These are phyloP conservation scores for Rosellinia necatrix DNA, from an alignment of 2,329 filamentous ascomycete species.

Conservation along the genomic window DNA sequence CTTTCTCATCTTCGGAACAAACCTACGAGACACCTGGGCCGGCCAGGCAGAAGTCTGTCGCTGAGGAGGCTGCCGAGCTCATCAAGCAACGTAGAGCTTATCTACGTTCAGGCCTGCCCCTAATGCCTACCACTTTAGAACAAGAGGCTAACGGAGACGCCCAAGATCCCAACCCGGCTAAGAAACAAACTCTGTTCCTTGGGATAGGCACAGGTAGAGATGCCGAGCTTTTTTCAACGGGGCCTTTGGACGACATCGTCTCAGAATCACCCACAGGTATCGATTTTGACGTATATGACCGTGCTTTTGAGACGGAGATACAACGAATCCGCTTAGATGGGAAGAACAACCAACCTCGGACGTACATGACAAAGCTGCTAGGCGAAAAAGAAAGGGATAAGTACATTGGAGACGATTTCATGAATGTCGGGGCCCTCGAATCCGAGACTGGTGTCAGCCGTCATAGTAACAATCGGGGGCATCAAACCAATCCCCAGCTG, in stretches of 20 bases:
- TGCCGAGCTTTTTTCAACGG: slow-evolving; percentile 46
- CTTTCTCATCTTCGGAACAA: slow-evolving; percentile 16
- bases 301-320: slow-evolving; percentile 85
- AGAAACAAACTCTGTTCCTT: slow-evolving; percentile 68
- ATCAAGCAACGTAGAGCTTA: slow-evolving; percentile 53
- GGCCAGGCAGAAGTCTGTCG: slow-evolving; percentile 41
- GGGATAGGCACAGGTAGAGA: slow-evolving; percentile 73
- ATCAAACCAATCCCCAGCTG: slow-evolving; percentile 1
- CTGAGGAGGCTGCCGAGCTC: slow-evolving; percentile 55
- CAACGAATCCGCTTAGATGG: slow-evolving; percentile 47
- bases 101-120: slow-evolving; percentile 39
- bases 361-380: slow-evolving; percentile 57
- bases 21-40: slow-evolving; percentile 18
- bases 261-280: slow-evolving; percentile 84
- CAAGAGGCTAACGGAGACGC: slow-evolving; percentile 26
- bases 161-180: slow-evolving; percentile 66
- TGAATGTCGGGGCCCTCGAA: slow-evolving; percentile 43
- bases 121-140: slow-evolving; percentile 38
- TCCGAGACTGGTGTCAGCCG: slow-evolving; percentile 21
- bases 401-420: slow-evolving; percentile 45
- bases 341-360: slow-evolving; percentile 43
- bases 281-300: slow-evolving; percentile 87
- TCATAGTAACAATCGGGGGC: slow-evolving; percentile 12
- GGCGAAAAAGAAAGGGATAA: slow-evolving; percentile 49
- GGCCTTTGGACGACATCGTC: slow-evolving; percentile 53